Evolutionary conservation across 2,329 filamentous ascomycete species (phyloP), one percentile per base, ranked within the genome.

Genomic region (Hymenoscyphus scutula): DNA sequence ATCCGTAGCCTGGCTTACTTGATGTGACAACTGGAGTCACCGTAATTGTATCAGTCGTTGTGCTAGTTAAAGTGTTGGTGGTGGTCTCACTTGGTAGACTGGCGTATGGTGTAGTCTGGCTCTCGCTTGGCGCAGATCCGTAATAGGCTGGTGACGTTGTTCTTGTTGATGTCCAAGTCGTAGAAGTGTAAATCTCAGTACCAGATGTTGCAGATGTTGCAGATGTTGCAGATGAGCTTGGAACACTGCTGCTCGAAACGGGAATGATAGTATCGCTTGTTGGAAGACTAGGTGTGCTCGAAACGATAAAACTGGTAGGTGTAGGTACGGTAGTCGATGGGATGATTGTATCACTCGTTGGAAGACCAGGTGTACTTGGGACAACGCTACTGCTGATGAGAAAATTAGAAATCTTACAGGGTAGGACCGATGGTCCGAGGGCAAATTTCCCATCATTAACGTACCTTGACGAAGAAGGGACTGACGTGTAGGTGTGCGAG

Each of bases 41-140:
- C 4, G 56, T 58, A 25, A 23, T 48, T 17, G 37, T 58, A 41
- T 25, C n/a, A 41, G 53, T 54, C 25, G 53, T 54, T 30, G 53
- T 54, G 25, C 53, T 54, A 17, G 53, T 17, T 6, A 54, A 13
- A 30, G 53, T 54, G 25, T 6, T 32, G 53, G 41, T 48, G 23
- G 41, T 48, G n/a, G 10, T 4, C 41, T 48, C 41, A 48, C 41
- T 48, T 48, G 41, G n/a, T 48, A 23, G 41, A 34, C 32, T 34
- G 10, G 15, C 15, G 1, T 34, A 34, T 34, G 32, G 32, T 34
- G 32, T 34, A 11, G 10, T 10, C 32, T 34, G 32, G 10, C 32
- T 11, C 41, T 48, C 41, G 19, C 41, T 48, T 48, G 19, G n/a
- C 10, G 41, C 7, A 11, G n/a, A 23, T 23, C n/a, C 41, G n/a